These are phyloP conservation scores for Pholiota adiposa DNA, from an alignment of 1,284 basidiomycete genomes.

Conservation along the genomic window DNA sequence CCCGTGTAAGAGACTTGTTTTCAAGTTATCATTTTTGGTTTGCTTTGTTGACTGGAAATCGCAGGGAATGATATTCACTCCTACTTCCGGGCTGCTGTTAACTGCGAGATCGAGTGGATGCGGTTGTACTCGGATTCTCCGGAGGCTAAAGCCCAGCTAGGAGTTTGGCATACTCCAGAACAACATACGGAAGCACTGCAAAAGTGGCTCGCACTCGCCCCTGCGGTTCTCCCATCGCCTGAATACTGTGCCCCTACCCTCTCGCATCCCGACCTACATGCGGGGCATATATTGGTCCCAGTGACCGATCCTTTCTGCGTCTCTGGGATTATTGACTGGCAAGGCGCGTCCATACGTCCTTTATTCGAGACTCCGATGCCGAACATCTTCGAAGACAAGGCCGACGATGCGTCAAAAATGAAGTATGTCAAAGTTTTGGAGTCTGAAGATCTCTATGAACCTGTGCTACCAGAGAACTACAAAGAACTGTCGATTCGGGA, in stretches of 20 bases:
- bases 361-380: conserved; percentile 8
- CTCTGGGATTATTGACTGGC: conserved; percentile 10
- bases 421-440: not conserved
- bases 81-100: conserved; percentile 6
- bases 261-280: conserved; percentile 10
- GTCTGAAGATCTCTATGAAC: not conserved
- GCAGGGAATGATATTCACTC: conserved; percentile 8
- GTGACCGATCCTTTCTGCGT: not conserved
- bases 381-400: not conserved
- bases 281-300: conserved; percentile 1
- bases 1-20: conserved; percentile 16
- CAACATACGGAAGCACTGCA: not conserved
- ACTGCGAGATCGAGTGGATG: conserved; percentile 14
- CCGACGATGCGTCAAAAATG: not conserved
- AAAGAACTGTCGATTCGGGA: not conserved
- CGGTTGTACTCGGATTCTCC: not conserved
- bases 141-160: not conserved
- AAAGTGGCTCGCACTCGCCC: not conserved
- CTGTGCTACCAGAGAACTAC: not conserved
- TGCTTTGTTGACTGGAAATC: too few relatives aligned
- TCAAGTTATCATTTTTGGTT: not conserved
- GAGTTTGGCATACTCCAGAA: not conserved
- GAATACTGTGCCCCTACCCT: conserved; percentile 2
- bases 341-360: conserved; percentile 8
- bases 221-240: not conserved